phyloP scores from a whole-genome alignment of 2,329 filamentous ascomycete genomes.

The Fusarium pininemorale region DNA sequence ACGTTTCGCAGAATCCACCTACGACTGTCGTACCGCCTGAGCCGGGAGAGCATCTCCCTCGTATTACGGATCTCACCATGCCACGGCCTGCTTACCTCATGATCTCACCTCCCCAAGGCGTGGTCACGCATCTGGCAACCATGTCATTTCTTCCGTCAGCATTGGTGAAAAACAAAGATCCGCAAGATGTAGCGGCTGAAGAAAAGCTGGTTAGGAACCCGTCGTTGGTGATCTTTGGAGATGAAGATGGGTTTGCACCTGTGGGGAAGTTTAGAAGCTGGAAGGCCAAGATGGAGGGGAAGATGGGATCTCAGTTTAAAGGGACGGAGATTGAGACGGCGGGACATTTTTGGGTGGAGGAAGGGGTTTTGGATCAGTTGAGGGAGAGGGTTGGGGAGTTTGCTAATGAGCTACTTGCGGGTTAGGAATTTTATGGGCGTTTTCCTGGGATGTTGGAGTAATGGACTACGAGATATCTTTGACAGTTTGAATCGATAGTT shows the following conservation, averaged over 20 bases:
- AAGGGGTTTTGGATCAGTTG: slow-evolving; percentile 53
- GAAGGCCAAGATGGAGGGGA: slow-evolving; percentile 62
- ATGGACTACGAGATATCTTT: neutral
- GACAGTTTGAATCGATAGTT: too few relatives aligned
- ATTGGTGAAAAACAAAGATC: slow-evolving; percentile 35
- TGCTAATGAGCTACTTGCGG: slow-evolving; percentile 34
- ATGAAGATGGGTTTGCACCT: slow-evolving; percentile 77
- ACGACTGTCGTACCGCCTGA: slow-evolving; percentile 15
- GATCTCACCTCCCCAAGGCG: slow-evolving; percentile 72
- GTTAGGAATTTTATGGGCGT: neutral
- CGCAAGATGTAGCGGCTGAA: slow-evolving; percentile 51
- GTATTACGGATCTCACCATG: slow-evolving; percentile 47
- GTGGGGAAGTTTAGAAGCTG: slow-evolving; percentile 72
- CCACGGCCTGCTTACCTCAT: slow-evolving; percentile 67
- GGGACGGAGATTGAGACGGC: slow-evolving; percentile 60
- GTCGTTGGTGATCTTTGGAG: slow-evolving; percentile 78
- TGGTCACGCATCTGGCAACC: slow-evolving; percentile 69
- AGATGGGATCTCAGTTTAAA: slow-evolving; percentile 56
- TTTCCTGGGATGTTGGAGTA: neutral
- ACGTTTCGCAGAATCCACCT: slow-evolving; percentile 18
- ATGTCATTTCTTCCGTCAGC: slow-evolving; percentile 60
- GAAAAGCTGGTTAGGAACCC: slow-evolving; percentile 66
- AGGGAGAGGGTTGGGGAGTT: slow-evolving; percentile 41
- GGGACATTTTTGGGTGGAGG: slow-evolving; percentile 72
- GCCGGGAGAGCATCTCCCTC: slow-evolving; percentile 41